Conservation (phyloP, 108 stramenopile species). For the Discostella stelligeroides region DNA sequence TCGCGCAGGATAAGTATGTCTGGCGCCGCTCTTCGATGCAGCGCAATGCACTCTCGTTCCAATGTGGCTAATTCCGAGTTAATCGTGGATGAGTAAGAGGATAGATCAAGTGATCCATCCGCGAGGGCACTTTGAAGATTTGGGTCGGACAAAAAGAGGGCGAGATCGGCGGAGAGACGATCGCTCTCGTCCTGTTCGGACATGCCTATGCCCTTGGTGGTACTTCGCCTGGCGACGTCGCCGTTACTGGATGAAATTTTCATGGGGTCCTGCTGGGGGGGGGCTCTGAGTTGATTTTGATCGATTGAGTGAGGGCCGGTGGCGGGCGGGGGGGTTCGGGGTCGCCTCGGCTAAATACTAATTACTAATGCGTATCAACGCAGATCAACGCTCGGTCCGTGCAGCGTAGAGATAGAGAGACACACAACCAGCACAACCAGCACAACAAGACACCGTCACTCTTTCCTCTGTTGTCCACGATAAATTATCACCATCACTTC, state of each 20-base stretch:
- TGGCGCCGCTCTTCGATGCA: constrained; percentile 67
- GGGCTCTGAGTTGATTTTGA: too few species aligned
- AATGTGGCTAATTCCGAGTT: constrained; percentile 75
- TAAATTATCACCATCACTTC: too few species aligned
- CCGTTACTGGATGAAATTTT: constrained; percentile 4
- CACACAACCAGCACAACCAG: too few species aligned
- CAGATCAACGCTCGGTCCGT: too few species aligned
- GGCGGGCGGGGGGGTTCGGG: too few species aligned
- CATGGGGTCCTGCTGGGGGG: constrained; percentile 7
- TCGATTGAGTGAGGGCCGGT: too few species aligned
- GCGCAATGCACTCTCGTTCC: constrained; percentile 76
- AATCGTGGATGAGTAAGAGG: constrained; percentile 77
- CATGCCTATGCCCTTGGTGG: constrained; percentile 2
- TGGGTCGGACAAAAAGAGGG: constrained; percentile 84
- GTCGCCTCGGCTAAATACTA: too few species aligned
- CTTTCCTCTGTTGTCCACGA: too few species aligned
- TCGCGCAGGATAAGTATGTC: constrained; percentile 65
- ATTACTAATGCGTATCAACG: too few species aligned
- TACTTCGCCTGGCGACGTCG: constrained; percentile 5
- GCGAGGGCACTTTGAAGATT: constrained; percentile 73
- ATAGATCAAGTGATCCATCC: constrained; percentile 82
- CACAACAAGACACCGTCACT: too few species aligned
- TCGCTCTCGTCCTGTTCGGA: constrained; percentile 52
- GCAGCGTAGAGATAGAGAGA: too few species aligned
- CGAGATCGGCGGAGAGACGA: constrained; percentile 81